Evolutionary conservation across 2,329 filamentous ascomycete genomes (phyloP).

Genomic region (Metarhizium anisopliae): DNA sequence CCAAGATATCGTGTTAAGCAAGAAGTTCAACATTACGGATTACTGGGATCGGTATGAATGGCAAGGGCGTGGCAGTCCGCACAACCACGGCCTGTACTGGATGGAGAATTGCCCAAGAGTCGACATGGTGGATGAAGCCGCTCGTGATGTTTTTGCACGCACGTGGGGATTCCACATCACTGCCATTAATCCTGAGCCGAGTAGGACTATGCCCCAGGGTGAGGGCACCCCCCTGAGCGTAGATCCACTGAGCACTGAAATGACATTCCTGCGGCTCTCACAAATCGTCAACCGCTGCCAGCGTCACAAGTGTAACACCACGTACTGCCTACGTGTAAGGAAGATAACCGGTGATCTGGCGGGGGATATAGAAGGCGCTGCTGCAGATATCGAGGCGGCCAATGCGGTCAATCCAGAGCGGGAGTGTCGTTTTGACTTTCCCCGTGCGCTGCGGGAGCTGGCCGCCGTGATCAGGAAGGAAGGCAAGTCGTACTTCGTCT

Average conservation of each 20-base stretch:
- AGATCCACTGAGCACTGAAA: constrained; percentile 1
- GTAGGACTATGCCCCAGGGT: background rate
- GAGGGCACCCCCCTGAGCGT: background rate
- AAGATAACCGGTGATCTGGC: background rate
- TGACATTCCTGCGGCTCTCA: constrained; percentile 5
- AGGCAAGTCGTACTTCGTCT: no score
- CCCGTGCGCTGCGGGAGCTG: no score
- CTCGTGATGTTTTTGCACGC: background rate
- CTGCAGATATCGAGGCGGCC: constrained; percentile 1
- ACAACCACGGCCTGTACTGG: constrained; percentile 1
- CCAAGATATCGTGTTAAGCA: no score
- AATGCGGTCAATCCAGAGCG: background rate
- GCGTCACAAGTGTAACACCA: constrained; percentile 4
- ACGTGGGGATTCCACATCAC: background rate
- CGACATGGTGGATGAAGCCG: background rate
- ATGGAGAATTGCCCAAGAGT: background rate
- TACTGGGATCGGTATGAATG: no score
- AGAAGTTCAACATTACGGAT: no score
- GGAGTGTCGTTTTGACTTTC: background rate
- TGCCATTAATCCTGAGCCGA: background rate
- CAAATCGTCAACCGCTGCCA: constrained; percentile 5
- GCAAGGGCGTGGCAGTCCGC: no score
- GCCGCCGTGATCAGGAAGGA: no score
- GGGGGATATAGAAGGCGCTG: background rate
- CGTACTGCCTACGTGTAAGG: constrained; percentile 1